Conservation (phyloP, 2,329 filamentous ascomycete genomes). For the Fusarium sterilihyphosum region DNA sequence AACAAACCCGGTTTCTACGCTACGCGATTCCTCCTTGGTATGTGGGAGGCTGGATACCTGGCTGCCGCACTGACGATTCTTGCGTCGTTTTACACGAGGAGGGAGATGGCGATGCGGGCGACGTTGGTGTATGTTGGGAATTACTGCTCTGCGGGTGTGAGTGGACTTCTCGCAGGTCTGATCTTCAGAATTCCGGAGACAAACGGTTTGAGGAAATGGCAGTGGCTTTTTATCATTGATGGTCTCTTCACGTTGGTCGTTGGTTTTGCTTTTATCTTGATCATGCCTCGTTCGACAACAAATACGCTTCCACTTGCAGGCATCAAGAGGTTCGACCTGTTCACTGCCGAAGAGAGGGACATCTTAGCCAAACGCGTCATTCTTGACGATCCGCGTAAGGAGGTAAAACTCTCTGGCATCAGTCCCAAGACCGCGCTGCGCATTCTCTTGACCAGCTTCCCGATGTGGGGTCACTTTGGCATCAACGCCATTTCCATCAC, state of each 20-base stretch:
- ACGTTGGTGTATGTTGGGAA: constrained; percentile 13
- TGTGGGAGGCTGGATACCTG: constrained; percentile 9
- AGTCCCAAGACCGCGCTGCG: neutral
- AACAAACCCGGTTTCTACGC: neutral
- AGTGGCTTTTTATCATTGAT: constrained; percentile 11
- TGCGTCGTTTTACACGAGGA: neutral
- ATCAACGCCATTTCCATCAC: neutral
- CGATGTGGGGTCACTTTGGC: neutral
- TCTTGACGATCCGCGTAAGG: neutral
- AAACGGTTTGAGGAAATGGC: neutral
- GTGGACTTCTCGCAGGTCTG: neutral
- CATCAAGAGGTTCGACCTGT: neutral
- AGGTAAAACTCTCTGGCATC: neutral
- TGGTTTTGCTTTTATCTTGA: neutral
- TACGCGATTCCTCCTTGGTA: neutral
- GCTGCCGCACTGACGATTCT: neutral
- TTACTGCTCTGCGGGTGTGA: constrained; percentile 3
- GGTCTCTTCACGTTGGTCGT: neutral
- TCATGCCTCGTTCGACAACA: neutral
- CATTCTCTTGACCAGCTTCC: constrained; percentile 1
- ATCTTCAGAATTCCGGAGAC: constrained; percentile 3
- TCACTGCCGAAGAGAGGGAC: neutral
- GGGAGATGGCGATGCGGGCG: neutral
- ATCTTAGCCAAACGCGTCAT: neutral
- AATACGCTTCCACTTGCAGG: neutral